These are phyloP conservation scores for Priceomyces medius DNA, from an alignment of 805 yeast species.

Conservation along the genomic window DNA sequence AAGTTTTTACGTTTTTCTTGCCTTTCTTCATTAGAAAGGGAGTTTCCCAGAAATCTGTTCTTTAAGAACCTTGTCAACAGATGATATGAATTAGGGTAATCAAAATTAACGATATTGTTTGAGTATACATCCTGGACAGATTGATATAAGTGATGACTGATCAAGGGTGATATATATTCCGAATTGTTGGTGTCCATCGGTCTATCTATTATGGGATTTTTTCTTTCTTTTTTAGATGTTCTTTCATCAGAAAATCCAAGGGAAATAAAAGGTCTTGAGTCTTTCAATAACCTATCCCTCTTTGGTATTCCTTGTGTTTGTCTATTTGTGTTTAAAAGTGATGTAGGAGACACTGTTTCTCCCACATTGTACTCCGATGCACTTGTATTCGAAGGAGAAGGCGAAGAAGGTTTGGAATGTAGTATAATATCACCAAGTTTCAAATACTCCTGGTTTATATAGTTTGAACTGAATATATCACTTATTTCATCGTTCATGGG, in stretches of 20 bases:
- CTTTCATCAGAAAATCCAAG: constrained; percentile 22
- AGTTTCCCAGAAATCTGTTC: constrained; percentile 54
- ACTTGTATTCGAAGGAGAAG: constrained; percentile 32
- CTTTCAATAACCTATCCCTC: constrained; percentile 11
- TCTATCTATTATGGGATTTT: constrained; percentile 8
- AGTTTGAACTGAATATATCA: constrained; percentile 39
- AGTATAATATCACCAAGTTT: constrained; percentile 49
- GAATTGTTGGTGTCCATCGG: constrained; percentile 5
- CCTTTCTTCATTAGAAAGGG: constrained; percentile 29
- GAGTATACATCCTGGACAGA: constrained; percentile 50
- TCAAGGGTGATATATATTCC: constrained; percentile 57
- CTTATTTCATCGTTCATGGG: constrained; percentile 7
- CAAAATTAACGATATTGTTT: constrained; percentile 50
- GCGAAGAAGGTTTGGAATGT: constrained; percentile 42
- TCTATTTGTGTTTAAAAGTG: constrained; percentile 7
- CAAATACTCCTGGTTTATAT: constrained; percentile 50
- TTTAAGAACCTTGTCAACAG: constrained; percentile 56
- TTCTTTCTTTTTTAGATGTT: constrained; percentile 4
- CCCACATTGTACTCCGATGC: constrained; percentile 14
- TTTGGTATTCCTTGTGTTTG: neutral
- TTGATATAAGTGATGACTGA: constrained; percentile 55
- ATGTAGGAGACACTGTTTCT: constrained; percentile 7
- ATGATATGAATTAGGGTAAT: constrained; percentile 64
- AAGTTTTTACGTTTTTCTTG: constrained; percentile 31
- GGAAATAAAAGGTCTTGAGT: constrained; percentile 43